Conservation (phyloP, 805 yeast species). For the Candida insectorum region DNA sequence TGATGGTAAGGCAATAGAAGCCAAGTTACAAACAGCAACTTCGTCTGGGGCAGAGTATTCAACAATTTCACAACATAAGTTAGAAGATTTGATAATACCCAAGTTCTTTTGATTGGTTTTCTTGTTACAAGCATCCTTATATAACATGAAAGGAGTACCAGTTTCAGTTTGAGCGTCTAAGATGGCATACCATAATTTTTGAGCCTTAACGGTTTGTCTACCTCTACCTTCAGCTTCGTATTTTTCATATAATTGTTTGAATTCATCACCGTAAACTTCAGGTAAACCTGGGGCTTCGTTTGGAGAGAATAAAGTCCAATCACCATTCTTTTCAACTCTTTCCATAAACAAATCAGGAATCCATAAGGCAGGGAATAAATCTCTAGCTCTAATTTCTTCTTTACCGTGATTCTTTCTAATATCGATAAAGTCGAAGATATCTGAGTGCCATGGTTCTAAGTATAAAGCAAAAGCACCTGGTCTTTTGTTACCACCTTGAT, state of each 20-base stretch:
- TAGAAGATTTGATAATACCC: conserved; percentile 58
- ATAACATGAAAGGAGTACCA: conserved; percentile 63
- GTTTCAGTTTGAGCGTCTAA: conserved; percentile 64
- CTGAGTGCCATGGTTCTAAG: conserved; percentile 64
- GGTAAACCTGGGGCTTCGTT: conserved; percentile 56
- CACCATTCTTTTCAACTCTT: conserved; percentile 53
- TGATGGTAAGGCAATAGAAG: conserved; percentile 56
- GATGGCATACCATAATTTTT: conserved; percentile 58
- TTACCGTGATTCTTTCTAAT: conserved; percentile 62
- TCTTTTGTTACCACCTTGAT: conserved; percentile 64
- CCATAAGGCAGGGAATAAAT: conserved; percentile 62
- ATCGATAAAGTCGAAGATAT: conserved; percentile 56
- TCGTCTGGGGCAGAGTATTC: conserved; percentile 58
- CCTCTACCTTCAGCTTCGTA: conserved; percentile 53
- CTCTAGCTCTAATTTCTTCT: conserved; percentile 62
- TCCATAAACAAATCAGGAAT: conserved; percentile 62
- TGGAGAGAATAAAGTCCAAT: conserved; percentile 60
- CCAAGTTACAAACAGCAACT: conserved; percentile 61
- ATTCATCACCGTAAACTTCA: conserved; percentile 56
- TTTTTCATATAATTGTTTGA: conserved; percentile 46
- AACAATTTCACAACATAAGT: conserved; percentile 62
- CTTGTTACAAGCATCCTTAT: conserved; percentile 59
- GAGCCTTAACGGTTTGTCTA: conserved; percentile 50
- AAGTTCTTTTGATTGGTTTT: conserved; percentile 60
- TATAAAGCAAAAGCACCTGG: conserved; percentile 64